Evolutionary conservation across 2,329 filamentous ascomycete genomes (phyloP).

Genomic region (Fusarium devonianum): DNA sequence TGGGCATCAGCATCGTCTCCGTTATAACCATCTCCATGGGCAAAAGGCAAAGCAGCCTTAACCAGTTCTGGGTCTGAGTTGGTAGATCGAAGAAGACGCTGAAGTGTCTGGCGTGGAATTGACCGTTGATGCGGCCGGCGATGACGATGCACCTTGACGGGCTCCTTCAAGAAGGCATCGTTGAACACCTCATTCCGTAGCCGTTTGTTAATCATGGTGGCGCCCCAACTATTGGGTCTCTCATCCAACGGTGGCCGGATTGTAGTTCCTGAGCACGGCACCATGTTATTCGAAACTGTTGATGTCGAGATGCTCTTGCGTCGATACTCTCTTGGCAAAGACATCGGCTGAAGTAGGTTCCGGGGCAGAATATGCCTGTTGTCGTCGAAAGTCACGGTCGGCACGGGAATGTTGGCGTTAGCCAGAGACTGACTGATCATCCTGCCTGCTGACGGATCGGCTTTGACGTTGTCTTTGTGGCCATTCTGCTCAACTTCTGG

Average conservation of each 20-base stretch:
- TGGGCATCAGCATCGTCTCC: slow-evolving; percentile 1
- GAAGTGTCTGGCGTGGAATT: slow-evolving; percentile 62
- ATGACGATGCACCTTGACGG: slow-evolving; percentile 81
- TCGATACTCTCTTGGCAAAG: slow-evolving; percentile 44
- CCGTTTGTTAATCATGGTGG: slow-evolving; percentile 87
- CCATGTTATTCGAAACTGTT: slow-evolving; percentile 28
- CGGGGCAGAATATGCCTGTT: slow-evolving; percentile 93
- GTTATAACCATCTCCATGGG: slow-evolving; percentile 5
- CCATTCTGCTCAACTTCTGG: slow-evolving; percentile 27
- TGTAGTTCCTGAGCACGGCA: slow-evolving; percentile 13
- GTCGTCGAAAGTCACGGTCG: slow-evolving; percentile 92
- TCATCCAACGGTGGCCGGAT: slow-evolving; percentile 57
- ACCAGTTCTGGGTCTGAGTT: slow-evolving; percentile 55
- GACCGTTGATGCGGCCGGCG: slow-evolving; percentile 73
- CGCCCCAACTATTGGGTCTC: slow-evolving; percentile 79
- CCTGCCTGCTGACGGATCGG: slow-evolving; percentile 43
- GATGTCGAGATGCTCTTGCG: slow-evolving; percentile 46
- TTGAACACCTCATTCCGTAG: slow-evolving; percentile 91
- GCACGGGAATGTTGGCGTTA: slow-evolving; percentile 69
- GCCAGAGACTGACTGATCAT: slow-evolving; percentile 79
- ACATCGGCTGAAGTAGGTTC: slow-evolving; percentile 74
- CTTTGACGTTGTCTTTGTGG: slow-evolving; percentile 13
- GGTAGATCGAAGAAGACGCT: slow-evolving; percentile 53
- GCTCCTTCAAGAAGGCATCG: slow-evolving; percentile 86
- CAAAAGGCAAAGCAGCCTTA: slow-evolving; percentile 26